phyloP scores from a whole-genome alignment of 306 rosid species.

The barrel medic (Medicago truncatula) region MtrunA17r5.0-ANR NC_053048.1:48463001-48463500 shows the following conservation, averaged over 20 bases:
- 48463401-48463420: slow-evolving; percentile 70
- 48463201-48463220: background rate
- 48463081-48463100: slow-evolving; percentile 51
- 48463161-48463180: slow-evolving; percentile 61
- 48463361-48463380: slow-evolving; percentile 45
- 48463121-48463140: slow-evolving; percentile 57
- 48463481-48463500: slow-evolving; percentile 53
- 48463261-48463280: slow-evolving; percentile 50
- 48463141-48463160: slow-evolving; percentile 44
- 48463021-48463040: slow-evolving; percentile 29
- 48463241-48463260: slow-evolving; percentile 26
- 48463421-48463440: slow-evolving; percentile 52
- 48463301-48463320: slow-evolving; percentile 39
- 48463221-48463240: background rate
- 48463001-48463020: slow-evolving; percentile 52
- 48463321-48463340: background rate
- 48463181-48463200: slow-evolving; percentile 46
- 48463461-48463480: slow-evolving; percentile 65
- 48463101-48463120: slow-evolving; percentile 62
- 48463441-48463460: slow-evolving; percentile 47
- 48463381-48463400: slow-evolving; percentile 45
- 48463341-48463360: background rate
- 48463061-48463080: slow-evolving; percentile 46
- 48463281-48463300: slow-evolving; percentile 53
- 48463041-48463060: slow-evolving; percentile 36